phyloP scores from a whole-genome alignment of 2,329 filamentous ascomycete genomes.

The Penicillium sp. region DNA sequence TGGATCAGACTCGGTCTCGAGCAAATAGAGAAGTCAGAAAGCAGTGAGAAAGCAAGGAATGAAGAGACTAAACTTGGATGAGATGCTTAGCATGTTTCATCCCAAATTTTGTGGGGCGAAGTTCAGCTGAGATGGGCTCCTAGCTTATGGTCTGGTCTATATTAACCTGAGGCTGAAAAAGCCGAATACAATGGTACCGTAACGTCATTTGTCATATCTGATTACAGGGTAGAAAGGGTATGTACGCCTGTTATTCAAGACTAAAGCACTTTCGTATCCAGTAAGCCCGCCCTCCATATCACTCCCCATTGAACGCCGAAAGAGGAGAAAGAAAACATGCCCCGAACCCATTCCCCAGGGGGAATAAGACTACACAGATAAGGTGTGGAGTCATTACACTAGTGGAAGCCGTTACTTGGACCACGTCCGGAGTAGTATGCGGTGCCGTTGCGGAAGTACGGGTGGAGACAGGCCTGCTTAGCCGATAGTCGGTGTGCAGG shows the following conservation, averaged over 20 bases:
- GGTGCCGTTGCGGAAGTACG: constrained; percentile 67
- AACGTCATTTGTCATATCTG: not conserved
- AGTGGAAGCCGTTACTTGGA: constrained; percentile 41
- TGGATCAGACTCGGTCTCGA: not conserved
- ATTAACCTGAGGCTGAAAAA: constrained; percentile 2
- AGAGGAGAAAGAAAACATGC: constrained; percentile 26
- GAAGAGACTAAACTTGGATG: not conserved
- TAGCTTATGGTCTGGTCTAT: not conserved
- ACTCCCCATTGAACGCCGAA: constrained; percentile 33
- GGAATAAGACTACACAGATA: constrained; percentile 22
- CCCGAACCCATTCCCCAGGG: not conserved
- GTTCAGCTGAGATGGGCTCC: constrained; percentile 15
- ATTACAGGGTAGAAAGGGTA: constrained; percentile 22
- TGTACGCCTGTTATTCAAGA: constrained; percentile 28
- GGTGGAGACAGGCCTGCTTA: constrained; percentile 80
- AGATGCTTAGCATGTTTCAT: not conserved
- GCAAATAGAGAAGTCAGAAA: not conserved
- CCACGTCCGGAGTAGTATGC: constrained; percentile 48
- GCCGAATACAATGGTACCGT: constrained; percentile 2
- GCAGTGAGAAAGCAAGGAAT: not conserved
- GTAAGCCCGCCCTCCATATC: constrained; percentile 32
- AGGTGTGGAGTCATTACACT: constrained; percentile 17
- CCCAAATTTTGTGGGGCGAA: not conserved
- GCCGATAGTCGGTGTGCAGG: constrained; percentile 83
- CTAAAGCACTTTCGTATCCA: constrained; percentile 31